Evolutionary conservation across 306 rosid species (phyloP).

Genomic region (Senna tora): DNA sequence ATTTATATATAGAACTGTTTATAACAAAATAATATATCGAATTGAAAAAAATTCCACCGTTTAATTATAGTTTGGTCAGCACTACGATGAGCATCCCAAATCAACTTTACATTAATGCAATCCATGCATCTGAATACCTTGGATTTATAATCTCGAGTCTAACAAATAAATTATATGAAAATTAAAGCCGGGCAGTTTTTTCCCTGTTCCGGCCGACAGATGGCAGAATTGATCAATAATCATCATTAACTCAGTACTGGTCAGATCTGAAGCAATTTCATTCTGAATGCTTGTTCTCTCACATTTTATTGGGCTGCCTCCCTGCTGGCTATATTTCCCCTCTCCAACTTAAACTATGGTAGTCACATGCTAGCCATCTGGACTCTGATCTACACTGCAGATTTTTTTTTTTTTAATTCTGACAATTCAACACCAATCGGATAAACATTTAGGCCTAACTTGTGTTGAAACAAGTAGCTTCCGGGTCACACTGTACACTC

Average conservation of each 20-base stretch:
- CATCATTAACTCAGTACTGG: conserved; percentile 17
- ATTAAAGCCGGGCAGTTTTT: not conserved
- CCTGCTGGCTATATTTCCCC: conserved; percentile 24
- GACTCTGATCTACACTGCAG: not conserved
- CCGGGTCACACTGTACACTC: conserved; percentile 31
- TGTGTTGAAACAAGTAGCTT: conserved; percentile 35
- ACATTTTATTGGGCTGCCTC: not conserved
- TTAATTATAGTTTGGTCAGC: conserved; percentile 39
- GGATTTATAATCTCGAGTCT: conserved; percentile 28
- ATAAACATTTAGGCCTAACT: conserved; percentile 30
- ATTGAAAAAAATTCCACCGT: conserved; percentile 39
- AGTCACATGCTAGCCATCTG: not conserved
- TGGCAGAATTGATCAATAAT: conserved; percentile 3
- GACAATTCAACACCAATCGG: conserved; percentile 26
- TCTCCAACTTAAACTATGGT: conserved; percentile 33
- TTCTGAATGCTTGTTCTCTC: conserved; percentile 13
- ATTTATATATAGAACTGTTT: conserved; percentile 17
- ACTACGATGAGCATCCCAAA: conserved; percentile 41
- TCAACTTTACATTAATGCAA: conserved; percentile 51
- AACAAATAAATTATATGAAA: conserved; percentile 8
- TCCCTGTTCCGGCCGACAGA: not conserved
- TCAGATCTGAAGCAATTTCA: not conserved
- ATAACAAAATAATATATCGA: too few relatives aligned
- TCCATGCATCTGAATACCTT: conserved; percentile 40
- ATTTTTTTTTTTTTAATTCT: conserved; percentile 13